Evolutionary conservation across 2,329 filamentous ascomycete genomes (phyloP).

Genomic region (Neofusicoccum laricinum): DNA sequence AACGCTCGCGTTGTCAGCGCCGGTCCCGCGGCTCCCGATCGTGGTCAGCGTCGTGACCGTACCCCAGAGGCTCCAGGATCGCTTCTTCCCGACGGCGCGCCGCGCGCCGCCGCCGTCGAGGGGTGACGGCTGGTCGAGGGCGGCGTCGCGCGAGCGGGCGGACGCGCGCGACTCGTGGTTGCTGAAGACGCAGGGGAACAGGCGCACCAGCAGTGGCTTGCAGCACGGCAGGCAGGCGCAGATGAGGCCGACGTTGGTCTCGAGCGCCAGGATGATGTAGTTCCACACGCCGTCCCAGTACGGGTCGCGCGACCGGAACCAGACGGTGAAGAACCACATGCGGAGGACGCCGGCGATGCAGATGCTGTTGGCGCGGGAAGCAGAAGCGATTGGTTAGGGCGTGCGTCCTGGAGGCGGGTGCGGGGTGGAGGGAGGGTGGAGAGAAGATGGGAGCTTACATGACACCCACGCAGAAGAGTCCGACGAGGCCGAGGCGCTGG

Average conservation of each 20-base stretch:
- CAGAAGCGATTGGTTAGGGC: background rate
- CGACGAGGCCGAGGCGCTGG: conserved; percentile 28
- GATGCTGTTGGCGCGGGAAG: conserved; percentile 22
- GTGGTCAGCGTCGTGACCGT: background rate
- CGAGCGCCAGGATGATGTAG: conserved; percentile 28
- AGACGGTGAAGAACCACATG: conserved; percentile 28
- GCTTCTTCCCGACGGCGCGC: background rate
- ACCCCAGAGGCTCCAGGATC: background rate
- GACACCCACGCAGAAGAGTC: conserved; percentile 32
- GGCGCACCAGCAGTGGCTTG: conserved; percentile 29
- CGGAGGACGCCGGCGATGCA: conserved; percentile 31
- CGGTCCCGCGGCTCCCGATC: no score
- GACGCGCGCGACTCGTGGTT: background rate
- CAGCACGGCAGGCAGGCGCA: conserved; percentile 32
- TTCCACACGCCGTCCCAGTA: conserved; percentile 30
- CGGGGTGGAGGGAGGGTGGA: background rate
- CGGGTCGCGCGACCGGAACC: conserved; percentile 26
- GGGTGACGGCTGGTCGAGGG: no score
- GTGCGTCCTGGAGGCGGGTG: background rate
- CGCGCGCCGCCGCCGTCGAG: no score
- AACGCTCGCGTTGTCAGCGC: background rate
- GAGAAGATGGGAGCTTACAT: conserved; percentile 27
- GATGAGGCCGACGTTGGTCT: conserved; percentile 29
- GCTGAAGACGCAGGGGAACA: conserved; percentile 47
- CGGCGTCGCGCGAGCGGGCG: no score